Percentiles rank a stretch among this genome's conserved stretches.
phyloP scores from a whole-genome alignment of 2,329 filamentous ascomycete species.

The Fusarium sp. region DNA sequence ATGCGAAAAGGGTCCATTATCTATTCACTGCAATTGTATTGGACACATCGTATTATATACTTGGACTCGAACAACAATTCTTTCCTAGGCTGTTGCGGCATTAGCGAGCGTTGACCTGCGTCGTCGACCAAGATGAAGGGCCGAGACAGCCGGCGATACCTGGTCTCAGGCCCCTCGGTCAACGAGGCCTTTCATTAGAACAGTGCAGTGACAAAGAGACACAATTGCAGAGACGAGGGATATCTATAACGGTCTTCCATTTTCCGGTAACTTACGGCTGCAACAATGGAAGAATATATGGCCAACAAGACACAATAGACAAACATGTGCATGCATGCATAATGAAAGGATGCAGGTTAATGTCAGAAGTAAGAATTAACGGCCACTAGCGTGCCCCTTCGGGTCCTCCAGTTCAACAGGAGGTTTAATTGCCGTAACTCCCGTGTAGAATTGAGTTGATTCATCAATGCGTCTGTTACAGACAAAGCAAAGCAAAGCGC shows the following conservation, averaged over 20 bases:
- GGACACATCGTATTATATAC: neutral
- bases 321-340: slow-evolving; percentile 15
- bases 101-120: slow-evolving; percentile 16
- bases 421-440: slow-evolving; percentile 35
- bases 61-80: neutral
- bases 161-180: slow-evolving; percentile 22
- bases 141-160: slow-evolving; percentile 34
- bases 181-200: slow-evolving; percentile 17
- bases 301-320: neutral
- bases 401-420: slow-evolving; percentile 23
- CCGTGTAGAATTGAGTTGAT: slow-evolving; percentile 15
- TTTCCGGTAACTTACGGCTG: neutral
- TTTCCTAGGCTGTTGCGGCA: neutral
- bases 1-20: neutral
- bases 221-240: neutral
- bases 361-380: slow-evolving; percentile 40
- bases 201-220: neutral
- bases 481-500: slow-evolving; percentile 5
- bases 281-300: neutral
- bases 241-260: neutral
- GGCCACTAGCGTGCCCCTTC: slow-evolving; percentile 44
- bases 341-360: slow-evolving; percentile 28
- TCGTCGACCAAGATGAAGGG: slow-evolving; percentile 16
- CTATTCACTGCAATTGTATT: neutral
- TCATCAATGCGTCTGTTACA: slow-evolving; percentile 3